Evolutionary conservation across 805 yeast species (phyloP).

Genomic region (Candida silvicultrix): DNA sequence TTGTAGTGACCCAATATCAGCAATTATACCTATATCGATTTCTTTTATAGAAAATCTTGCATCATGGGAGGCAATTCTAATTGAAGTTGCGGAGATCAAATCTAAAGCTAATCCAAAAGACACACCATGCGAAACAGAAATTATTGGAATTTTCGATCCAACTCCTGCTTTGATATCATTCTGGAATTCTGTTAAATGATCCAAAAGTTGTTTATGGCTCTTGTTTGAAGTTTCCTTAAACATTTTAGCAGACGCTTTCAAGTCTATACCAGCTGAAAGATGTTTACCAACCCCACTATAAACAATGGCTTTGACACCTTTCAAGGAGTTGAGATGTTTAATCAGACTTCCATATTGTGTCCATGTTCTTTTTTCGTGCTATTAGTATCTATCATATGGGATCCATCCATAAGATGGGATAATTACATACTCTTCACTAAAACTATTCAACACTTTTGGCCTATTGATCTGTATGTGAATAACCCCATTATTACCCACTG

Average conservation of each 20-base stretch:
- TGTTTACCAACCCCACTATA: slow-evolving; percentile 49
- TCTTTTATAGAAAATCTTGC: slow-evolving; percentile 57
- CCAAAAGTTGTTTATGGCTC: slow-evolving; percentile 19
- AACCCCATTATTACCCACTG: slow-evolving; percentile 27
- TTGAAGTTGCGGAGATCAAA: slow-evolving; percentile 49
- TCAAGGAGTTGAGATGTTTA: slow-evolving; percentile 34
- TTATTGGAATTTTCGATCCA: slow-evolving; percentile 49
- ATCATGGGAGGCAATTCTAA: slow-evolving; percentile 50
- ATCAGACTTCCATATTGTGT: slow-evolving; percentile 46
- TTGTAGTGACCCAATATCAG: slow-evolving; percentile 76
- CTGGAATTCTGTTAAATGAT: slow-evolving; percentile 53
- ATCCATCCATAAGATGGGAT: background rate
- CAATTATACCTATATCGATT: slow-evolving; percentile 66
- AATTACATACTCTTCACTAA: slow-evolving; percentile 34
- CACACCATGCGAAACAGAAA: slow-evolving; percentile 60
- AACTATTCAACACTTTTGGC: slow-evolving; percentile 54
- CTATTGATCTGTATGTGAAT: slow-evolving; percentile 57
- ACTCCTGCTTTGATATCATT: slow-evolving; percentile 43
- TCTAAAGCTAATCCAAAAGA: slow-evolving; percentile 65
- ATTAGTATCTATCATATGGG: too few relatives aligned
- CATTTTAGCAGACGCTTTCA: slow-evolving; percentile 26
- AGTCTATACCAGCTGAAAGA: slow-evolving; percentile 63
- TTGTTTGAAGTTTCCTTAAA: slow-evolving; percentile 17
- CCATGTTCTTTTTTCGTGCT: too few relatives aligned
- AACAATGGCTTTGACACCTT: slow-evolving; percentile 46